phyloP scores from a whole-genome alignment of 306 rosid species.

The Boehmeria nivea region DNA sequence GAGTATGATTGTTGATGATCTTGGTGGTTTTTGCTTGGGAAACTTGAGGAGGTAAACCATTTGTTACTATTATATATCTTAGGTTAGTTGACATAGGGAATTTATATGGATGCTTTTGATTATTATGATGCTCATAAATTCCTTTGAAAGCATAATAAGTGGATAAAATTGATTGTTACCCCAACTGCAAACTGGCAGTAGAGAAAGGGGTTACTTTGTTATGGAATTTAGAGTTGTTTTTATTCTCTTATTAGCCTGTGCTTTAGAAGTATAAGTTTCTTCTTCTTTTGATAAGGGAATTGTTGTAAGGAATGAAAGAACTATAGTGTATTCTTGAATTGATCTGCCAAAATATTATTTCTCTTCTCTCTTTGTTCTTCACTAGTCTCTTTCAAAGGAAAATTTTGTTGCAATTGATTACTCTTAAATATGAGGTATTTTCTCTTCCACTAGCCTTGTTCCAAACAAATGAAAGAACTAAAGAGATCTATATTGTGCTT shows the following conservation, averaged over 20 bases:
- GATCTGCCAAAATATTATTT: constrained; percentile 2
- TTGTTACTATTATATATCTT: constrained; percentile 25
- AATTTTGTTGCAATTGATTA: too few relatives aligned
- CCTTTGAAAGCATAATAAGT: constrained; percentile 38
- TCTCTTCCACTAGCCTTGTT: too few relatives aligned
- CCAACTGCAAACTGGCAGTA: too few relatives aligned
- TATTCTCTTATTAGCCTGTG: constrained; percentile 20
- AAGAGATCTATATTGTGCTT: too few relatives aligned
- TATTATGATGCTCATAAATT: constrained; percentile 25
- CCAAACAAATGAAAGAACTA: too few relatives aligned
- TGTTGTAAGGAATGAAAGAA: too few relatives aligned
- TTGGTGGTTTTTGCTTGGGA: constrained; percentile 7
- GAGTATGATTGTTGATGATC: constrained; percentile 39
- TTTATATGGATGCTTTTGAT: neutral
- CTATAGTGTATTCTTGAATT: constrained; percentile 15
- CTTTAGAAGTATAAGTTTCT: too few relatives aligned
- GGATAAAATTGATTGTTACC: constrained; percentile 31
- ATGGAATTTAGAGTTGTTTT: too few relatives aligned
- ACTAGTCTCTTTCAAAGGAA: too few relatives aligned
- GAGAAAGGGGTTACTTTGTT: constrained; percentile 19
- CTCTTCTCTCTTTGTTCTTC: neutral
- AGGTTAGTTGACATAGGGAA: constrained; percentile 13
- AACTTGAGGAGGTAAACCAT: constrained; percentile 31
- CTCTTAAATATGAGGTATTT: too few relatives aligned
- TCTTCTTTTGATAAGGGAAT: too few relatives aligned